Evolutionary conservation across 306 rosid species (phyloP).

Genomic region (Benincasa hispida): DNA sequence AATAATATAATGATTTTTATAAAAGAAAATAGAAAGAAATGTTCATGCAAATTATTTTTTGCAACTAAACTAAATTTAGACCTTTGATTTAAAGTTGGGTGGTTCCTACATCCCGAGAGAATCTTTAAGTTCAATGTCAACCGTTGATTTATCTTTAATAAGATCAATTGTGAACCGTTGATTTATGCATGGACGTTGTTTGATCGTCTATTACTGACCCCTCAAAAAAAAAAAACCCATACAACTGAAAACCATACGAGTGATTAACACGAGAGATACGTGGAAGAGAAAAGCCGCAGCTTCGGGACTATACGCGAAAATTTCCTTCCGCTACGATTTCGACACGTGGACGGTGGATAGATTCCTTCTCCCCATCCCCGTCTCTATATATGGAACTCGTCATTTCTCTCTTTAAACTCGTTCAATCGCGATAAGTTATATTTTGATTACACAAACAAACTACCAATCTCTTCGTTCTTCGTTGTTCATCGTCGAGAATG

Average conservation of each 20-base stretch:
- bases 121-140: not conserved
- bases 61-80: no score
- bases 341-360: constrained; percentile 1
- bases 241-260: not conserved
- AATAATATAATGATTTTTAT: no score
- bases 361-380: not conserved
- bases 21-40: no score
- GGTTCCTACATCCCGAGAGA: no score
- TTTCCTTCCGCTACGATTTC: not conserved
- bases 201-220: not conserved
- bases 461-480: not conserved
- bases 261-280: not conserved
- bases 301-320: not conserved
- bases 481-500: not conserved
- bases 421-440: not conserved
- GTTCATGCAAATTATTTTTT: no score
- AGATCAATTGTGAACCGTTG: not conserved
- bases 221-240: not conserved
- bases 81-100: no score
- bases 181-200: not conserved
- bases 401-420: not conserved
- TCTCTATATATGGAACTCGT: not conserved
- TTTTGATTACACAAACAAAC: not conserved
- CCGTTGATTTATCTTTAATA: not conserved
- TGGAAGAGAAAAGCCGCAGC: not conserved